Evolutionary conservation across 305 asterid genomes (phyloP).

Genomic region (Fraxinus greggii): DNA sequence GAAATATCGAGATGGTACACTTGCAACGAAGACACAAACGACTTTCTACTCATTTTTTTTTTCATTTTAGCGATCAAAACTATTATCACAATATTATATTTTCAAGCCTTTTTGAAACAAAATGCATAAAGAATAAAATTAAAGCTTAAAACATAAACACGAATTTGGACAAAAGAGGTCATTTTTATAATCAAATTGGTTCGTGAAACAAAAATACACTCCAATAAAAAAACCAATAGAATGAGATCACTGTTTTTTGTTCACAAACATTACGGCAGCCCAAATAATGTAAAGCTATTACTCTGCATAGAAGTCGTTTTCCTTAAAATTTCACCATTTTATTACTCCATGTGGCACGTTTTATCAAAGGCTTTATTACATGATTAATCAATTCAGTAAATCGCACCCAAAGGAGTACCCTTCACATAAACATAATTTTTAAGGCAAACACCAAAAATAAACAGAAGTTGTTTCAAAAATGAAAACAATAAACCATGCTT

Average conservation of each 20-base stretch:
- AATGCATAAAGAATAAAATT: not conserved
- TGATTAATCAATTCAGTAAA: not conserved
- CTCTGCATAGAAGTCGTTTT: not conserved
- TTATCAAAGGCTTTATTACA: not conserved
- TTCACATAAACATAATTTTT: not conserved
- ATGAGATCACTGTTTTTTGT: not conserved
- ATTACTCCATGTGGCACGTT: not conserved
- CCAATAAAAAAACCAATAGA: not conserved
- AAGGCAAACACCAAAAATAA: not conserved
- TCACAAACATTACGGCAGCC: not conserved
- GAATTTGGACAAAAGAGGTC: not conserved
- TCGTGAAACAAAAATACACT: not conserved
- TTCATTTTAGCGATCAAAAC: not conserved
- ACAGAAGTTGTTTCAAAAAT: not conserved
- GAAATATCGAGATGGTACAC: not conserved
- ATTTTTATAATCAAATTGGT: not conserved
- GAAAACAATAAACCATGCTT: not conserved
- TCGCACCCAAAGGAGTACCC: not conserved
- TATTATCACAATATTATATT: not conserved
- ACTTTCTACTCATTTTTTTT: not conserved
- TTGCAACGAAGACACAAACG: not conserved
- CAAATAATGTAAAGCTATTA: not conserved
- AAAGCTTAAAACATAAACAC: not conserved
- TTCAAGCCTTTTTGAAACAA: not conserved
- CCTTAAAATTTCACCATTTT: constrained; percentile 1